Evolutionary conservation across 331 rosid species (phyloP), one percentile per base, ranked within the genome.

Genomic region (Stylosanthes scabra): DNA sequence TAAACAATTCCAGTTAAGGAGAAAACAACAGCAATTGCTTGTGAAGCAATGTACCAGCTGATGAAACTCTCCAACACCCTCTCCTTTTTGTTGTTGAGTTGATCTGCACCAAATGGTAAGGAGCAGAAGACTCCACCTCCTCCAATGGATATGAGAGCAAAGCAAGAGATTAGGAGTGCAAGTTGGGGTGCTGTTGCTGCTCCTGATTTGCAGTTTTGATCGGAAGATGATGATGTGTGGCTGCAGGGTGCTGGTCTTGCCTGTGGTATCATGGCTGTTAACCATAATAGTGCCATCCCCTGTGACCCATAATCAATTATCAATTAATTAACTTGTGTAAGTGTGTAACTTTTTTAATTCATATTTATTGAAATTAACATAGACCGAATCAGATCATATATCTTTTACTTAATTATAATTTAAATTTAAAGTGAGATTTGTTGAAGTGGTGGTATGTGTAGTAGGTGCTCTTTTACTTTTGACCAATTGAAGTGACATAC

Each of bases 81-180:
- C 10, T 85, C 62, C n/a, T 76, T 86, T 5, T 82, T 90, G 3
- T 51, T 82, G 67, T 74, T 65, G n/a, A 90, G 45, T 72, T 90
- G 96, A 47, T 90, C 96, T 1, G 90, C 91, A 16, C 93, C 96
- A 75, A 88, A 90, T 7, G 96, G 83, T 9, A 90, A n/a, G 49
- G 90, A 84, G 39, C 93, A 84, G 2, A 91, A 85, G 41, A 86
- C 47, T 28, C 96, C 93, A 57, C 93, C 93, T 0, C 87, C 84
- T 63, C 96, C 96, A 16, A 83, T 52, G 44, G 93, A 75, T 37
- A 85, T 84, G 49, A 90, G 81, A 13, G 50, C 75, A 42, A 88
- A 84, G 11, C 80, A 54, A 7, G 70, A 65, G 1, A 71, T 10
- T 1, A 90, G 58, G 59, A 88, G 7, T 4, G 82, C 40, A 84